Conservation (phyloP, 2,329 filamentous ascomycete species). For the Aspergillus neoniger region DNA sequence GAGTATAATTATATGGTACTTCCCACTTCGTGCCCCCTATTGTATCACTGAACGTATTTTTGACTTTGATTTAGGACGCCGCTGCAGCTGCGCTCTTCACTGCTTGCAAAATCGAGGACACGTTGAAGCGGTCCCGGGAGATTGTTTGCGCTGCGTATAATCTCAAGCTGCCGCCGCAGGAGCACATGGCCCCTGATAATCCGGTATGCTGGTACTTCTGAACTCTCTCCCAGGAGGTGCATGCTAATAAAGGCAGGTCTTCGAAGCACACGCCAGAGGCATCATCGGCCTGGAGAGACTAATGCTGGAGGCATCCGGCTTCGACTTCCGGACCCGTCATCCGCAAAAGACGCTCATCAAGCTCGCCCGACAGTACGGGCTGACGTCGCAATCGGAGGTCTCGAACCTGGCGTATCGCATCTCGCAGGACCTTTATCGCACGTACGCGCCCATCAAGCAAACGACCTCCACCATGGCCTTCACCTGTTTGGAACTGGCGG, state of each 20-base stretch:
- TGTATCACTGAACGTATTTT: not conserved
- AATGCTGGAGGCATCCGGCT: slow-evolving; percentile 88
- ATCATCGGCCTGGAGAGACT: slow-evolving; percentile 89
- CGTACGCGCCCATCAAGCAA: slow-evolving; percentile 88
- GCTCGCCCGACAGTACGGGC: slow-evolving; percentile 63
- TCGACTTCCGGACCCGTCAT: slow-evolving; percentile 89
- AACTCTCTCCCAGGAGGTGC: not conserved
- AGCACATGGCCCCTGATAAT: slow-evolving; percentile 76
- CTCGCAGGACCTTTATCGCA: slow-evolving; percentile 87
- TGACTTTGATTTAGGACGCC: slow-evolving; percentile 63
- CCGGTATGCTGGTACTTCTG: slow-evolving; percentile 55
- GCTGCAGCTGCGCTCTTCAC: slow-evolving; percentile 86
- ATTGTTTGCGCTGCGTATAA: slow-evolving; percentile 91
- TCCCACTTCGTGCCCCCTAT: not conserved
- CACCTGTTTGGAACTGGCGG: slow-evolving; percentile 77
- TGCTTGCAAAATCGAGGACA: slow-evolving; percentile 97
- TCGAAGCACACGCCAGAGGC: slow-evolving; percentile 75
- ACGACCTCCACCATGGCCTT: slow-evolving; percentile 82
- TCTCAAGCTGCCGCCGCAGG: slow-evolving; percentile 68
- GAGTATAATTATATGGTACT: slow-evolving; percentile 73
- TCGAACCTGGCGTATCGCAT: slow-evolving; percentile 75
- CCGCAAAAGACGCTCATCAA: slow-evolving; percentile 85
- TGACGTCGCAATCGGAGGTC: slow-evolving; percentile 56
- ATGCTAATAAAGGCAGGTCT: slow-evolving; percentile 56
- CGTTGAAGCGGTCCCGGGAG: slow-evolving; percentile 91